Evolutionary conservation across 768 basidiomycete genomes (phyloP).

Genomic region (Phanerochaete carnosa): DNA sequence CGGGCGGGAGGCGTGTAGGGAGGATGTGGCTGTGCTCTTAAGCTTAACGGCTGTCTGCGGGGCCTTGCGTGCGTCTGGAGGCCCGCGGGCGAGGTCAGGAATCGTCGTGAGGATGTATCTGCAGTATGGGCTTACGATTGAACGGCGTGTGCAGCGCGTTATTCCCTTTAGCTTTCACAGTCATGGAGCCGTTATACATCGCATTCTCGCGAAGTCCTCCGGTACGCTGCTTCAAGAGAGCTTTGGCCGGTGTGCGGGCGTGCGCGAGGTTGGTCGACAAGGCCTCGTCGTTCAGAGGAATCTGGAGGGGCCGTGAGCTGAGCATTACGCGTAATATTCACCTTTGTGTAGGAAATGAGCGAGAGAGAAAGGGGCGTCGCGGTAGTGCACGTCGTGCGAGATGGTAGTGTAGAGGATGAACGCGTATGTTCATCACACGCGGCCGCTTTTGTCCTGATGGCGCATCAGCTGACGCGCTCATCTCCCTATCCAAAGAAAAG

Average conservation of each 20-base stretch:
- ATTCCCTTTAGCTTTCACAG: constrained; percentile 43
- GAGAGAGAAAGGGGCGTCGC: not conserved
- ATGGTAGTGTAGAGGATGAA: not conserved
- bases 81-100: not conserved
- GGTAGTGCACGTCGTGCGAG: not conserved
- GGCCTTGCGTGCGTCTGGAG: constrained; percentile 1
- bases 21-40: constrained; percentile 18
- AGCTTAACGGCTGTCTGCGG: constrained; percentile 10
- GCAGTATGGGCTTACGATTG: constrained; percentile 25
- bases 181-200: constrained; percentile 33
- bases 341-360: not conserved
- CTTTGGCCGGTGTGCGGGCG: constrained; percentile 48
- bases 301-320: constrained; percentile 3
- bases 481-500: too few relatives aligned
- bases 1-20: constrained; percentile 36
- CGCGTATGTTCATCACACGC: not conserved
- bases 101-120: not conserved
- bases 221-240: constrained; percentile 32
- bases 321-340: not conserved
- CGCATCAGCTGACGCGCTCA: not conserved
- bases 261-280: not conserved
- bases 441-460: not conserved
- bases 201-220: constrained; percentile 49
- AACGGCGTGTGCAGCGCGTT: constrained; percentile 32
- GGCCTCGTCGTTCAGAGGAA: not conserved